phyloP scores from a whole-genome alignment of 345 rosid genomes.

The Syzygium grande region DNA sequence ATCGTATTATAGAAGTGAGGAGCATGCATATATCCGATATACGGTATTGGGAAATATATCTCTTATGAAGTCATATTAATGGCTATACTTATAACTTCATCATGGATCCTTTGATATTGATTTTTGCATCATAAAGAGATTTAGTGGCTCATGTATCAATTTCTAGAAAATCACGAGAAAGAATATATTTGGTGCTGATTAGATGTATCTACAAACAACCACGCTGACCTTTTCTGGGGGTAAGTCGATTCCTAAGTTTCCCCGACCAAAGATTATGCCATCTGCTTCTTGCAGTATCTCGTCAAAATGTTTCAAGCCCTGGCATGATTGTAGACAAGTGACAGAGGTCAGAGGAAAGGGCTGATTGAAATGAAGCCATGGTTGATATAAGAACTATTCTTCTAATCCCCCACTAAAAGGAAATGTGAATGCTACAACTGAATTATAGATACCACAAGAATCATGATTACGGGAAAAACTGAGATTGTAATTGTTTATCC shows the following conservation, averaged over 20 bases:
- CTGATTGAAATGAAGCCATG: neutral
- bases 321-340: neutral
- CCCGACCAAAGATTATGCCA: conserved; percentile 28
- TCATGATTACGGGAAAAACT: neutral
- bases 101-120: neutral
- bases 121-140: neutral
- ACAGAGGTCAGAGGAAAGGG: neutral
- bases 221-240: conserved; percentile 25
- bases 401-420: neutral
- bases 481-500: neutral
- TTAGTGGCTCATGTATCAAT: neutral
- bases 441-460: neutral
- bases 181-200: neutral
- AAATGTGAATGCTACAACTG: neutral
- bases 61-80: neutral
- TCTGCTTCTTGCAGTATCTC: conserved; percentile 28
- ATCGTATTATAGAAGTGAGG: neutral
- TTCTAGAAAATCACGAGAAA: neutral
- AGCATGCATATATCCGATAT: neutral
- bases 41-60: neutral
- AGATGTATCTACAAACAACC: neutral
- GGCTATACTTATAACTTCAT: neutral
- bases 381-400: neutral
- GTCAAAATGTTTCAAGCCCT: conserved; percentile 24
- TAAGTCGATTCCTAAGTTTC: conserved; percentile 31